Conservation (phyloP, 768 basidiomycete species). For the Trametes cinnabarina region DNA sequence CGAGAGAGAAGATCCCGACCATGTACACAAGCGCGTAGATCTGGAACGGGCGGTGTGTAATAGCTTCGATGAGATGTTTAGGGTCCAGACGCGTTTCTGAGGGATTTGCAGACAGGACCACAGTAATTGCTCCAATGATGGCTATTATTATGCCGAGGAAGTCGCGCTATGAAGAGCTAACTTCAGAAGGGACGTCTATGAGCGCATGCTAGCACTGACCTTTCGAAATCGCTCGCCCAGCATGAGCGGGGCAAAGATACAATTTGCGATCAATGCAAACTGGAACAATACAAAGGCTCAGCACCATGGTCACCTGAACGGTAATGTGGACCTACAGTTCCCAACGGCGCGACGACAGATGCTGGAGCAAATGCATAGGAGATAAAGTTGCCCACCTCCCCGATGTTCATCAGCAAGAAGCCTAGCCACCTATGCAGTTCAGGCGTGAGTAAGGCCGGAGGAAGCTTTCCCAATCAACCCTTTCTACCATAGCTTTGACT, state of each 20-base stretch:
- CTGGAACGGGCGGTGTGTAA: constrained; percentile 71
- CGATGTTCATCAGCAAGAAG: constrained; percentile 84
- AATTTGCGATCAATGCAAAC: constrained; percentile 95
- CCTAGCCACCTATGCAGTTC: constrained; percentile 84
- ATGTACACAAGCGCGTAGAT: constrained; percentile 69
- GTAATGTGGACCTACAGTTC: constrained; percentile 62
- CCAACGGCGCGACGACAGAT: constrained; percentile 90
- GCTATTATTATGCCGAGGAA: constrained; percentile 77
- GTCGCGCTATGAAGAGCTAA: constrained; percentile 53
- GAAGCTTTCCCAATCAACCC: neutral
- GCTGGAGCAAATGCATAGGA: constrained; percentile 90
- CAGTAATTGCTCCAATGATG: constrained; percentile 85
- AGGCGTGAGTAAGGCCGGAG: neutral
- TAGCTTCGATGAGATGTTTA: constrained; percentile 61
- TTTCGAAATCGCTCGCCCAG: constrained; percentile 80
- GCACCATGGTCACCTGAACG: neutral
- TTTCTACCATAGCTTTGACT: constrained; percentile 76
- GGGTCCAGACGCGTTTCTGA: constrained; percentile 71
- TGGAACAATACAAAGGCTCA: constrained; percentile 31
- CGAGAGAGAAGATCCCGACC: constrained; percentile 53
- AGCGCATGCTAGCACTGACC: constrained; percentile 40
- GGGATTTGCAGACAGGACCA: constrained; percentile 79
- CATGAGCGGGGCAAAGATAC: constrained; percentile 86
- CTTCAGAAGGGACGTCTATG: neutral
- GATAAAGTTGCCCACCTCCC: constrained; percentile 87